Base-by-base conservation (phyloP, 345 rosid genomes). In the Eucalyptus regnans region DNA sequence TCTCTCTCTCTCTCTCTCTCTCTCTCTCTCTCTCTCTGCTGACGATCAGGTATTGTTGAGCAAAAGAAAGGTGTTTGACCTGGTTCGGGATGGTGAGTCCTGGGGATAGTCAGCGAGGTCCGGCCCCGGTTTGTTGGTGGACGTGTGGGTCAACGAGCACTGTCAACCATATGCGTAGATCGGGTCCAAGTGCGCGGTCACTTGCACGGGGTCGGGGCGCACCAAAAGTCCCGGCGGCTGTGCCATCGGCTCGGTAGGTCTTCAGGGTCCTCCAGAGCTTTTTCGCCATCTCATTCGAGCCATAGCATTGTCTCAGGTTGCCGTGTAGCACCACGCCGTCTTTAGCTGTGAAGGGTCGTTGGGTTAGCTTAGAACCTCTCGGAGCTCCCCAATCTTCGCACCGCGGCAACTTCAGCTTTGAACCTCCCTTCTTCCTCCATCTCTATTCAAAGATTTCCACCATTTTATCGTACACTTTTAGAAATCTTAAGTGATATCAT, bases 111-210 rank as follows among this genome's bases (percentile, higher is more conserved):
- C 99, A 23, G 97, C 99, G 29, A 96, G 99, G 92, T 96, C 98
- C 1, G 99, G 99, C 33, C 98, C 99, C 33, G 99, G 99, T 90
- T 97, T 98, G 41, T 96, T 96, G 89, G 99, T 95, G 85, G 92
- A 89, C 46, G 98, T 96, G 91, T 97, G 99, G 22, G 99, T 98
- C 37, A 98, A 98, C 25, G 99, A 95, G 92, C 99, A 97, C 89
- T 97, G 99, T 98, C 99, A 97, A 50, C 99, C 99, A 9, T 98
- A 98, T 88, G 95, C 96, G 50, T 96, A 96, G 54, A 95, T 95
- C 20, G 95, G 90, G 94, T 98, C 99, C 86, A 96, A 90, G 92
- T 95, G 95, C 99, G 96, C 94, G 90, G 99, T 66, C 22, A 97
- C 99, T 86, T 97, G 98, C 87, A 96, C 99, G 12, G 99, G 98